Conservation (phyloP, 2,329 filamentous ascomycete species). For the Cordyceps fumosorosea region DNA sequence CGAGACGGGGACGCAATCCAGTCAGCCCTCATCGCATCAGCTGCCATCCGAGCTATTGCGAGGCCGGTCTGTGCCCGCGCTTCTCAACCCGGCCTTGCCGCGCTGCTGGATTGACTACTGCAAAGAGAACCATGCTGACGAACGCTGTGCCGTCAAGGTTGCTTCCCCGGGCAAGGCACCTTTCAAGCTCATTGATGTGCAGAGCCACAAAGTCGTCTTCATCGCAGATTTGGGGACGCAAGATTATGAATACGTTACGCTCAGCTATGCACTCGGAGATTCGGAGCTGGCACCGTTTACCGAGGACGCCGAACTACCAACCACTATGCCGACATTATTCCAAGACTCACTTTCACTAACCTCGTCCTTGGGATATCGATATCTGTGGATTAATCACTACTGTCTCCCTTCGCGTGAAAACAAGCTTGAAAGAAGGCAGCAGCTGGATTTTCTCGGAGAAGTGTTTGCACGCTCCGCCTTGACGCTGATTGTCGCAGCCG, state of each 20-base stretch:
- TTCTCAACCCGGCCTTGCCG: slow-evolving; percentile 25
- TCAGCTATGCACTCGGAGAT: slow-evolving; percentile 27
- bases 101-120: slow-evolving; percentile 31
- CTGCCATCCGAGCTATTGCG: slow-evolving; percentile 17
- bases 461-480: slow-evolving; percentile 28
- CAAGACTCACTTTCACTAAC: slow-evolving; percentile 28
- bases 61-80: slow-evolving; percentile 26
- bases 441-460: slow-evolving; percentile 27
- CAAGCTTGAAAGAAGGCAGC: slow-evolving; percentile 20
- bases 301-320: slow-evolving; percentile 19
- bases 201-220: slow-evolving; percentile 23
- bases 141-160: slow-evolving; percentile 18
- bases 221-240: slow-evolving; percentile 22
- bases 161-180: slow-evolving; percentile 14
- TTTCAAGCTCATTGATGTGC: slow-evolving; percentile 28
- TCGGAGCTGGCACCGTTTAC: background rate
- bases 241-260: slow-evolving; percentile 25
- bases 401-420: slow-evolving; percentile 25
- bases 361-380: slow-evolving; percentile 26
- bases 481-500: slow-evolving; percentile 30
- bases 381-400: slow-evolving; percentile 33
- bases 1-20: background rate
- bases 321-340: slow-evolving; percentile 24
- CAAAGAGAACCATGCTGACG: slow-evolving; percentile 22
- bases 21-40: background rate